Conservation (phyloP, 179 eudicot genomes). For the Pouteria campechiana region DNA sequence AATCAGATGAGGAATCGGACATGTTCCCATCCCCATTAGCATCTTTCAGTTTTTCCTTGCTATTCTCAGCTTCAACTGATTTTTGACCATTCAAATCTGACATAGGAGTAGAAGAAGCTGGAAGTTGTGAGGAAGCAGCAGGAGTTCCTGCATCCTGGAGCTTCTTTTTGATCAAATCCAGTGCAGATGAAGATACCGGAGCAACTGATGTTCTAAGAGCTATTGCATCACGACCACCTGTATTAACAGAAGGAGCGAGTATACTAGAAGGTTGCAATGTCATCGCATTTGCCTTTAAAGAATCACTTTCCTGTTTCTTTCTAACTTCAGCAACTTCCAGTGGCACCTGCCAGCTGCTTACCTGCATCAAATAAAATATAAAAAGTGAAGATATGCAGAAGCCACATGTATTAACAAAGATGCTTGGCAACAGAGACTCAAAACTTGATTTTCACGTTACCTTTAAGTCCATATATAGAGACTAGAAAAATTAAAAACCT, state of each 20-base stretch:
- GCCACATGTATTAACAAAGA: neutral
- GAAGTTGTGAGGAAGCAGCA: conserved; percentile 44
- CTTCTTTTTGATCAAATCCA: conserved; percentile 91
- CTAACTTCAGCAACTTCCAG: conserved; percentile 63
- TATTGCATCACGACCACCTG: conserved; percentile 90
- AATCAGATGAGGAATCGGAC: conserved; percentile 88
- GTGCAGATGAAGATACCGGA: conserved; percentile 72
- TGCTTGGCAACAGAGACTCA: neutral
- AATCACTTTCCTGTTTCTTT: conserved; percentile 59
- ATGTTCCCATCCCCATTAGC: conserved; percentile 47
- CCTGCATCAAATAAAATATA: conserved; percentile 27
- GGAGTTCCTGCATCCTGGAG: conserved; percentile 89
- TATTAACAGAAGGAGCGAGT: conserved; percentile 80
- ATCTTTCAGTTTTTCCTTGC: conserved; percentile 65
- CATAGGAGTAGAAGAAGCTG: conserved; percentile 33
- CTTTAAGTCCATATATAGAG: no score
- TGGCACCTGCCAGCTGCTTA: conserved; percentile 98
- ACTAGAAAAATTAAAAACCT: no score
- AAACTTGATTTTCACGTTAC: no score
- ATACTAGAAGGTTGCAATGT: conserved; percentile 43
- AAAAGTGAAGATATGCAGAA: neutral
- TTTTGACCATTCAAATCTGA: conserved; percentile 63
- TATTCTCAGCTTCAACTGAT: conserved; percentile 52
- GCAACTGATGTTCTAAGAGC: conserved; percentile 41
- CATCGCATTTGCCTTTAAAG: conserved; percentile 32